Percentiles rank a stretch among this genome's conserved stretches.
phyloP scores from a whole-genome alignment of 345 rosid species.

The Eucalyptus cloeziana region DNA sequence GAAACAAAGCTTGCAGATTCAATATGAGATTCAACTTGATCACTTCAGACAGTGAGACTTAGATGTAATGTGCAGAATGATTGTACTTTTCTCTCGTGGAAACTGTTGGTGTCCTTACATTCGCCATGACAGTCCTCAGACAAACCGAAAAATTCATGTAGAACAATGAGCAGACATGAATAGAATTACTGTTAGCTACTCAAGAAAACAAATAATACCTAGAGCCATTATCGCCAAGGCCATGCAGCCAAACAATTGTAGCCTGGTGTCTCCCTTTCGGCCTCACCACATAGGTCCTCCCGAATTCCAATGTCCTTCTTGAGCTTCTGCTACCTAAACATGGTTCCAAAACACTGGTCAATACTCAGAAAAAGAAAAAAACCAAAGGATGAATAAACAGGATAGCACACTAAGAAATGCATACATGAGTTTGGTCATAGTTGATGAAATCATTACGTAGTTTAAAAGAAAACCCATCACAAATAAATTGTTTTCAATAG shows the following conservation, averaged over 20 bases:
- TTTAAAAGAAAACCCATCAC: neutral
- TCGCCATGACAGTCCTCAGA: neutral
- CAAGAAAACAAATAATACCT: conserved; percentile 18
- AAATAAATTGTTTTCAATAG: neutral
- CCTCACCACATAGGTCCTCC: conserved; percentile 71
- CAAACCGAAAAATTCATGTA: neutral
- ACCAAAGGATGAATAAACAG: neutral
- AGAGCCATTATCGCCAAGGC: conserved; percentile 75
- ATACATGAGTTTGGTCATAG: neutral
- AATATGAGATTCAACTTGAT: neutral
- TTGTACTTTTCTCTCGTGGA: neutral
- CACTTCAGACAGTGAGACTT: neutral
- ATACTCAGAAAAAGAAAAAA: neutral
- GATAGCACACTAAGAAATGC: neutral
- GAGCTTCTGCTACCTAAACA: conserved; percentile 42
- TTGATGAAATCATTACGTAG: neutral
- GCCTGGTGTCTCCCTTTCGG: conserved; percentile 77
- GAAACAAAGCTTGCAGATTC: neutral
- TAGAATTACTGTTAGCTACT: neutral
- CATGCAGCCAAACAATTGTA: conserved; percentile 67
- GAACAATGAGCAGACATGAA: neutral
- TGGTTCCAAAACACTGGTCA: neutral
- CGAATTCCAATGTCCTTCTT: conserved; percentile 56
- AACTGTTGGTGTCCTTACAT: neutral
- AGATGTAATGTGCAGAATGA: neutral